Evolutionary conservation across 805 yeast species (phyloP).

Genomic region (Jamesozyma piceae): DNA sequence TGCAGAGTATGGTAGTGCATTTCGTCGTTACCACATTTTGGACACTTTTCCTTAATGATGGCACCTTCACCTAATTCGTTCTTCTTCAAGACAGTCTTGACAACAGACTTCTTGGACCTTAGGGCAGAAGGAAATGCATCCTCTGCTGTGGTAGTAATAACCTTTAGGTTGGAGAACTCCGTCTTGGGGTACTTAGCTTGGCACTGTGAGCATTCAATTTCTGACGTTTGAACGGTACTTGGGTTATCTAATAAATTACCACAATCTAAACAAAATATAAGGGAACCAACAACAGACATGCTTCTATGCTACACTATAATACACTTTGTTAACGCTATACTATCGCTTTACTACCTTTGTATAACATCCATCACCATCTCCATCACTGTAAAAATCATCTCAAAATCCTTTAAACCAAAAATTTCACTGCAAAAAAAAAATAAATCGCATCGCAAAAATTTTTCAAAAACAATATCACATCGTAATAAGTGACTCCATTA

Average conservation of each 20-base stretch:
- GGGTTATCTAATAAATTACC: conserved; percentile 76
- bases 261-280: conserved; percentile 87
- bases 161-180: conserved; percentile 67
- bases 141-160: conserved; percentile 77
- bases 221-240: conserved; percentile 34
- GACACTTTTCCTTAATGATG: conserved; percentile 93
- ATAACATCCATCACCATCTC: background rate
- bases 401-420: too few species aligned
- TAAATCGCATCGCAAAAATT: too few species aligned
- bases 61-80: conserved; percentile 91
- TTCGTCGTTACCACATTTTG: conserved; percentile 96
- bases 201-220: conserved; percentile 51
- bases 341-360: too few species aligned
- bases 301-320: too few species aligned
- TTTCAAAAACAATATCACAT: too few species aligned
- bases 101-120: conserved; percentile 75
- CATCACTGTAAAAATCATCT: background rate
- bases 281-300: conserved; percentile 93
- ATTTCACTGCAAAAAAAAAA: too few species aligned
- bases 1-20: conserved; percentile 97
- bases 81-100: conserved; percentile 69
- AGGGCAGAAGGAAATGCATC: conserved; percentile 90
- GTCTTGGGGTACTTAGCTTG: conserved; percentile 28
- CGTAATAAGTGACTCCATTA: too few species aligned
- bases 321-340: too few species aligned